These are phyloP conservation scores for Phytophthora chlamydospora DNA, from an alignment of 352 stramenopile species.

Conservation along the genomic window DNA sequence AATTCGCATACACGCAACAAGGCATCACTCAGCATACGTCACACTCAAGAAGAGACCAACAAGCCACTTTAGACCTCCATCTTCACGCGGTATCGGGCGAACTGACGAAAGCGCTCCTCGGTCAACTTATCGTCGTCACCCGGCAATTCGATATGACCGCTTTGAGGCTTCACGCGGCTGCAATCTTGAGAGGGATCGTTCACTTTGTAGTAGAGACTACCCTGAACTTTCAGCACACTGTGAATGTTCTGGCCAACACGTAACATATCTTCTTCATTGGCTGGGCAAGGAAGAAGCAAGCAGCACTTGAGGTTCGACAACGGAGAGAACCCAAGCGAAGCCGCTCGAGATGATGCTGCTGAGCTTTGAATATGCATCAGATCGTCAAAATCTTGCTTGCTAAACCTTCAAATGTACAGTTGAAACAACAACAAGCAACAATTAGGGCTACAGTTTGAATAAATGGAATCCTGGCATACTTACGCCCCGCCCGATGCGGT, in stretches of 20 bases:
- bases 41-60: constrained; percentile 1
- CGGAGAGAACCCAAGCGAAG: constrained; percentile 41
- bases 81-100: constrained; percentile 69
- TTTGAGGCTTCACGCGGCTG: neutral
- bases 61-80: constrained; percentile 53
- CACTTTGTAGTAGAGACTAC: constrained; percentile 70
- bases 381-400: constrained; percentile 77
- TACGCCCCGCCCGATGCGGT: constrained; percentile 59
- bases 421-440: neutral
- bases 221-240: constrained; percentile 64
- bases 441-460: constrained; percentile 3
- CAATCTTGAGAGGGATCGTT: constrained; percentile 21
- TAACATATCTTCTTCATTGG: constrained; percentile 70
- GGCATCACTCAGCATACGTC: neutral
- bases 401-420: constrained; percentile 40
- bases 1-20: neutral
- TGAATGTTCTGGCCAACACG: constrained; percentile 77
- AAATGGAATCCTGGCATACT: constrained; percentile 12
- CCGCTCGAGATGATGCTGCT: constrained; percentile 37
- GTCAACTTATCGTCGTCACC: constrained; percentile 64
- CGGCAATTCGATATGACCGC: constrained; percentile 34
- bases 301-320: constrained; percentile 69
- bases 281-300: constrained; percentile 62
- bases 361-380: constrained; percentile 76
- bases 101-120: constrained; percentile 73